Conservation (phyloP, 1,284 basidiomycete genomes). For the Ustilago shanxiensis region DNA sequence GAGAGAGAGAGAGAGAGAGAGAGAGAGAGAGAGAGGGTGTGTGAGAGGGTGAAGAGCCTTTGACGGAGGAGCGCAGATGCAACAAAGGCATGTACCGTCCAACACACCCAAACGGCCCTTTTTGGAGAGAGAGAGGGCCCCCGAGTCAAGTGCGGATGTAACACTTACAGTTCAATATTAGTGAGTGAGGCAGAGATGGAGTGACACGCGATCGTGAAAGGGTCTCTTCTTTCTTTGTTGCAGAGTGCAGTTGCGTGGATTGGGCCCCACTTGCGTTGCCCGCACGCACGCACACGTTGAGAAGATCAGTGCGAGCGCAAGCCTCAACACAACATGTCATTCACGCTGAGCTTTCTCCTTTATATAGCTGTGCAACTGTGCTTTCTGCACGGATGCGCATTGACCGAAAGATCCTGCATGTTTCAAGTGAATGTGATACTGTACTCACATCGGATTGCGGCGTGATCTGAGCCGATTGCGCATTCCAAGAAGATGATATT, state of each 20-base stretch:
- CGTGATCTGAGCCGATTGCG: background rate
- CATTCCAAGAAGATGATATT: background rate
- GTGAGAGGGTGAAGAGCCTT: too few species aligned
- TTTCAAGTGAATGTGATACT: too few species aligned
- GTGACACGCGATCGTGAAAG: background rate
- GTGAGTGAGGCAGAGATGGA: too few species aligned
- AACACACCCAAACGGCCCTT: too few species aligned
- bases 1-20: background rate
- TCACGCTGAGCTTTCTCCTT: background rate
- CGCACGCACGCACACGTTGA: background rate
- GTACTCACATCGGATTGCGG: background rate
- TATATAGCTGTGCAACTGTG: background rate
- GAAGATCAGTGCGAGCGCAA: background rate
- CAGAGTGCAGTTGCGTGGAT: background rate
- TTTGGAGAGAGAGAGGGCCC: too few species aligned
- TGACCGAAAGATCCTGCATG: background rate
- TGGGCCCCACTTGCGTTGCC: background rate
- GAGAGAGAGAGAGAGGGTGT: too few species aligned
- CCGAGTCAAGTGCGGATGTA: too few species aligned
- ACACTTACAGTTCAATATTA: too few species aligned
- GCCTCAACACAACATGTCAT: background rate
- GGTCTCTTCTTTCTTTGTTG: too few species aligned
- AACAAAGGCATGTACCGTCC: too few species aligned
- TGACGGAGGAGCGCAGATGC: too few species aligned
- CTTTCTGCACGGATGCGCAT: background rate